Percentiles rank a stretch among this genome's conserved stretches.
phyloP scores from a whole-genome alignment of 2,329 filamentous ascomycete genomes.

The Cryphonectria parasitica region DNA sequence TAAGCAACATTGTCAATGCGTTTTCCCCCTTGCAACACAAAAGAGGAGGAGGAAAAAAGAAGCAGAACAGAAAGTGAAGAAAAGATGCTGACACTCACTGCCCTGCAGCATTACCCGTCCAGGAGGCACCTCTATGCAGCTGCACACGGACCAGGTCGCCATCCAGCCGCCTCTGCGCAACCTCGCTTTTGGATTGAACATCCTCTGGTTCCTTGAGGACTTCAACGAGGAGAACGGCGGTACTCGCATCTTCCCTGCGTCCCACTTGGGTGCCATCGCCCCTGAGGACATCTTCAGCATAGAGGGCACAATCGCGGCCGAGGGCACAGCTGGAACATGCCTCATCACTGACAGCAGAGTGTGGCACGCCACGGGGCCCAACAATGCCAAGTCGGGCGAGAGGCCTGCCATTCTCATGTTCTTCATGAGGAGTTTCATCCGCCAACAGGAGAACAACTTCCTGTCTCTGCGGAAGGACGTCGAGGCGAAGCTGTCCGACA shows the following conservation, averaged over 20 bases:
- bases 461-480: conserved; percentile 37
- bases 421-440: conserved; percentile 39
- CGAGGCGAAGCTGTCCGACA: conserved; percentile 34
- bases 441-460: conserved; percentile 38
- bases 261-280: conserved; percentile 33
- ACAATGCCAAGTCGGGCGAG: conserved; percentile 32
- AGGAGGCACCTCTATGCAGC: conserved; percentile 35
- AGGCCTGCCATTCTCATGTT: conserved; percentile 37
- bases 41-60: not conserved
- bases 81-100: not conserved
- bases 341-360: conserved; percentile 37
- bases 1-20: conserved; percentile 26
- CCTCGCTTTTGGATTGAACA: conserved; percentile 35
- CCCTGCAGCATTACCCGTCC: conserved; percentile 32
- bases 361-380: conserved; percentile 38
- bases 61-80: not conserved
- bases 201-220: conserved; percentile 38
- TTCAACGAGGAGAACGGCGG: conserved; percentile 38
- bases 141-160: conserved; percentile 37
- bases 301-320: conserved; percentile 34
- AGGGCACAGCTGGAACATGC: conserved; percentile 35
- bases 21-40: not conserved
- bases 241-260: conserved; percentile 36
- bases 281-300: conserved; percentile 33
- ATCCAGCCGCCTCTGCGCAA: conserved; percentile 35